phyloP scores from a whole-genome alignment of 2,329 filamentous ascomycete species.

The Falciphora oryzae region DNA sequence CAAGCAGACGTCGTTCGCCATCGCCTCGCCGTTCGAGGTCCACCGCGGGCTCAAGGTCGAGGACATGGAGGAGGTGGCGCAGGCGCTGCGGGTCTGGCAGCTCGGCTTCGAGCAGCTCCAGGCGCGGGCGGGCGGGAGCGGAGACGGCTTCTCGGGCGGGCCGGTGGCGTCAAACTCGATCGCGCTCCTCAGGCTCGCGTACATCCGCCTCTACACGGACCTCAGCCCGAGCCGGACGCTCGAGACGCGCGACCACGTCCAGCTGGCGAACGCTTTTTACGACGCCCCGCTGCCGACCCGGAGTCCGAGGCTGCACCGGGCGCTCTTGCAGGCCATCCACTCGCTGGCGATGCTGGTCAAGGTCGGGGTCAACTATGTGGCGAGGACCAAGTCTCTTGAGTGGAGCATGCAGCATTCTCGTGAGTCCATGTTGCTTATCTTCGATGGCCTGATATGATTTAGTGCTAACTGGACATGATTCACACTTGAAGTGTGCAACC shows the following conservation, averaged over 20 bases:
- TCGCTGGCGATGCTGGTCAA: constrained; percentile 63
- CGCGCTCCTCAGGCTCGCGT: constrained; percentile 53
- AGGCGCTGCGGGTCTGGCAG: constrained; percentile 53
- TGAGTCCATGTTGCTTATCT: constrained; percentile 29
- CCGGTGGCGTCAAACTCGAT: constrained; percentile 63
- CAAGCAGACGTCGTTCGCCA: constrained; percentile 54
- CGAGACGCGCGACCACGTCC: constrained; percentile 56
- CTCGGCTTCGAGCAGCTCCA: constrained; percentile 51
- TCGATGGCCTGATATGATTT: constrained; percentile 11
- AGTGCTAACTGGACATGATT: not conserved
- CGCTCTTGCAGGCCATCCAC: constrained; percentile 62
- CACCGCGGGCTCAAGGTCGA: constrained; percentile 46
- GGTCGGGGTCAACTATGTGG: constrained; percentile 56
- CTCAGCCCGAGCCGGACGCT: constrained; percentile 56
- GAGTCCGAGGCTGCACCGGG: constrained; percentile 54
- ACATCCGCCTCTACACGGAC: constrained; percentile 62
- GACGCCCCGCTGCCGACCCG: constrained; percentile 53
- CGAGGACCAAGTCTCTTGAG: constrained; percentile 53
- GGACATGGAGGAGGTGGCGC: constrained; percentile 50
- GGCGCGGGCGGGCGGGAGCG: constrained; percentile 37
- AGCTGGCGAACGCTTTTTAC: constrained; percentile 56
- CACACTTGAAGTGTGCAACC: constrained; percentile 46
- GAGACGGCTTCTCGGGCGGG: constrained; percentile 29
- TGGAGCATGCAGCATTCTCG: constrained; percentile 59
- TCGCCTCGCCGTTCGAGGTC: constrained; percentile 41